These are phyloP conservation scores for Porosira glacialis DNA, from an alignment of 352 stramenopile species.

Conservation along the genomic window DNA sequence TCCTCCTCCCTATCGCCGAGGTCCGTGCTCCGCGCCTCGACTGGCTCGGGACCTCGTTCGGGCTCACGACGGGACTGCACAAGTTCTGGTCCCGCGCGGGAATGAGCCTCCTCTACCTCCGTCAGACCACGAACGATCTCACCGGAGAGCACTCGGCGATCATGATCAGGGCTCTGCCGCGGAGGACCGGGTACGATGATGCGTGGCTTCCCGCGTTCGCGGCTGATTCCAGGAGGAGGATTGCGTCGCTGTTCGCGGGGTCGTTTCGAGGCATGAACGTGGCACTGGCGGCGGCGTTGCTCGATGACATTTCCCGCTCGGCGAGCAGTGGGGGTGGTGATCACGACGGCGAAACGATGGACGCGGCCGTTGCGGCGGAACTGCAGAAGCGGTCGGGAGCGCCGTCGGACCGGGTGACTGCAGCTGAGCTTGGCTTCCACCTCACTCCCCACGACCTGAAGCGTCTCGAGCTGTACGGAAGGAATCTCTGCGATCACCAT, in stretches of 20 bases:
- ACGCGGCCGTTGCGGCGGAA: slow-evolving; percentile 34
- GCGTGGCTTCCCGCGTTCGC: slow-evolving; percentile 93
- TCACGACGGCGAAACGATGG: slow-evolving; percentile 23
- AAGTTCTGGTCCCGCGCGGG: slow-evolving; percentile 94
- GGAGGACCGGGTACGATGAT: slow-evolving; percentile 71
- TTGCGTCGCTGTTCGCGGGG: slow-evolving; percentile 90
- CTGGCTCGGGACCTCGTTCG: slow-evolving; percentile 98
- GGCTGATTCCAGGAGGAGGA: slow-evolving; percentile 88
- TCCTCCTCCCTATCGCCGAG: slow-evolving; percentile 92
- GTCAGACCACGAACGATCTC: slow-evolving; percentile 98
- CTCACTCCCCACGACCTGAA: slow-evolving; percentile 97
- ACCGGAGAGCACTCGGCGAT: slow-evolving; percentile 98
- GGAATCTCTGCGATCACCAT: slow-evolving; percentile 99
- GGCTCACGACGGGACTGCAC: slow-evolving; percentile 92
- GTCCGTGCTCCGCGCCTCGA: slow-evolving; percentile 92
- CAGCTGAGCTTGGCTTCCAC: slow-evolving; percentile 86
- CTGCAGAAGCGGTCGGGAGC: slow-evolving; percentile 54
- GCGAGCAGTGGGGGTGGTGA: slow-evolving; percentile 9
- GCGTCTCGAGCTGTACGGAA: slow-evolving; percentile 95
- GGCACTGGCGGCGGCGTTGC: slow-evolving; percentile 86
- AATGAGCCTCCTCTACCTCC: slow-evolving; percentile 95
- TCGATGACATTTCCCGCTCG: slow-evolving; percentile 85
- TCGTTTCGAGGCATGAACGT: slow-evolving; percentile 89
- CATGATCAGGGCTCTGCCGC: slow-evolving; percentile 80
- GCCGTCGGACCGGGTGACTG: slow-evolving; percentile 78